Evolutionary conservation across 768 basidiomycete species (phyloP).

Genomic region (Phlegmacium glaucopus): DNA sequence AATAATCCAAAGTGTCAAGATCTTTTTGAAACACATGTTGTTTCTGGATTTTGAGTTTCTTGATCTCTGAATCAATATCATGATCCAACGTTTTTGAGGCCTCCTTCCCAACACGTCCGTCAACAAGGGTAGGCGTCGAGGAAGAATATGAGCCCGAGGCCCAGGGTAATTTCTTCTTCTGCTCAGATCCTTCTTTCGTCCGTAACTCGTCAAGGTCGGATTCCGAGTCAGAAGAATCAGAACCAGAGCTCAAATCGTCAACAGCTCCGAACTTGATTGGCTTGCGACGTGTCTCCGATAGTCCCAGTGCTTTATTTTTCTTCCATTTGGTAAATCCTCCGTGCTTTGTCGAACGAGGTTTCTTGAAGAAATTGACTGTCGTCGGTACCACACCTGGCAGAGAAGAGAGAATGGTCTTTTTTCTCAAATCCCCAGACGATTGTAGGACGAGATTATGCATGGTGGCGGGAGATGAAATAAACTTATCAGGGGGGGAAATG

Average conservation of each 20-base stretch:
- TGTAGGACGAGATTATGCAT: too few relatives aligned
- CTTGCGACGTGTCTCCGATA: conserved; percentile 18
- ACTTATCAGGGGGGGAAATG: conserved; percentile 21
- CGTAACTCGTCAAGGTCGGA: conserved; percentile 23
- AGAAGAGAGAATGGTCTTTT: too few relatives aligned
- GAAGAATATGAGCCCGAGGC: conserved; percentile 17
- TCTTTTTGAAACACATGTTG: conserved; percentile 12
- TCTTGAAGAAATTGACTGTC: neutral
- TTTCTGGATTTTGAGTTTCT: conserved; percentile 26
- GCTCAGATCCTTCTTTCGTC: conserved; percentile 6
- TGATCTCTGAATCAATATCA: conserved; percentile 34
- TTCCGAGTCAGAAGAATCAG: conserved; percentile 27
- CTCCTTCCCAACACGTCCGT: conserved; percentile 10
- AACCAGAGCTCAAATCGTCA: conserved; percentile 8
- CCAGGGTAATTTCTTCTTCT: conserved; percentile 6
- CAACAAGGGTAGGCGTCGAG: conserved; percentile 28
- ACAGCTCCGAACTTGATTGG: conserved; percentile 31
- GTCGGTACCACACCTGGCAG: too few relatives aligned
- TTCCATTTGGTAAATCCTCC: conserved; percentile 7
- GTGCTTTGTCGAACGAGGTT: conserved; percentile 21
- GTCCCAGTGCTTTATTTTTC: conserved; percentile 1
- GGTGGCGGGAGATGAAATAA: conserved; percentile 3
- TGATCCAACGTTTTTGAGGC: conserved; percentile 24
- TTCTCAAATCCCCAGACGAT: too few relatives aligned
- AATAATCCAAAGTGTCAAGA: conserved; percentile 22